These are phyloP conservation scores for Magnolia sinica DNA, from an alignment of 164 flowering plant species.

Conservation along the genomic window DNA sequence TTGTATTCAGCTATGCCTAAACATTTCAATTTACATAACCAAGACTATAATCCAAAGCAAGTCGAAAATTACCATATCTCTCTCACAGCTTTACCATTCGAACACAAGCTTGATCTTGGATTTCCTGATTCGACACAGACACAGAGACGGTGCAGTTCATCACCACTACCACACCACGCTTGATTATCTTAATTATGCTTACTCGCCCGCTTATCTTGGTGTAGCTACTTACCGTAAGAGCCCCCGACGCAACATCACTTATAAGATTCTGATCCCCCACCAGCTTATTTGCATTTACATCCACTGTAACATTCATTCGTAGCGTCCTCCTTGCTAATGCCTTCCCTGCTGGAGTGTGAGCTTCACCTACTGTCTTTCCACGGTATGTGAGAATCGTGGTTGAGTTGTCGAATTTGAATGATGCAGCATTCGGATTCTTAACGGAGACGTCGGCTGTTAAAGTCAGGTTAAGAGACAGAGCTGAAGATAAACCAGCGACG, in stretches of 20 bases:
- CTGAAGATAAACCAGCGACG: not conserved
- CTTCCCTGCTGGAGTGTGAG: constrained; percentile 26
- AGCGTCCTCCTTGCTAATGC: constrained; percentile 38
- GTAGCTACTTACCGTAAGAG: constrained; percentile 38
- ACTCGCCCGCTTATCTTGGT: constrained; percentile 52
- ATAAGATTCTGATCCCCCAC: constrained; percentile 22
- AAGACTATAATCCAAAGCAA: too few species aligned
- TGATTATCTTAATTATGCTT: constrained; percentile 36
- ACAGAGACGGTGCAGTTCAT: constrained; percentile 55
- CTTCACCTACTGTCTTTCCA: constrained; percentile 36
- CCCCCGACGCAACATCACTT: constrained; percentile 31
- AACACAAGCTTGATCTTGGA: constrained; percentile 49
- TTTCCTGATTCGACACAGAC: constrained; percentile 29
- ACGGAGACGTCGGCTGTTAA: constrained; percentile 26
- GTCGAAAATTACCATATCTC: too few species aligned
- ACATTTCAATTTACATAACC: too few species aligned
- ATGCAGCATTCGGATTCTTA: constrained; percentile 41
- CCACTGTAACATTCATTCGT: constrained; percentile 42
- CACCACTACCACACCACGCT: constrained; percentile 40
- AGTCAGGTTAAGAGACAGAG: constrained; percentile 17
- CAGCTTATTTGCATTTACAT: constrained; percentile 33
- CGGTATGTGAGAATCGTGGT: constrained; percentile 28
- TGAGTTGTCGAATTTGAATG: constrained; percentile 34
- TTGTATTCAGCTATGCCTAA: too few species aligned
- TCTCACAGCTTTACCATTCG: constrained; percentile 26